Evolutionary conservation across 495 filamentous ascomycete genomes (phyloP), one percentile per base, ranked within the genome.

Genomic region (Bacidia rubella): DNA sequence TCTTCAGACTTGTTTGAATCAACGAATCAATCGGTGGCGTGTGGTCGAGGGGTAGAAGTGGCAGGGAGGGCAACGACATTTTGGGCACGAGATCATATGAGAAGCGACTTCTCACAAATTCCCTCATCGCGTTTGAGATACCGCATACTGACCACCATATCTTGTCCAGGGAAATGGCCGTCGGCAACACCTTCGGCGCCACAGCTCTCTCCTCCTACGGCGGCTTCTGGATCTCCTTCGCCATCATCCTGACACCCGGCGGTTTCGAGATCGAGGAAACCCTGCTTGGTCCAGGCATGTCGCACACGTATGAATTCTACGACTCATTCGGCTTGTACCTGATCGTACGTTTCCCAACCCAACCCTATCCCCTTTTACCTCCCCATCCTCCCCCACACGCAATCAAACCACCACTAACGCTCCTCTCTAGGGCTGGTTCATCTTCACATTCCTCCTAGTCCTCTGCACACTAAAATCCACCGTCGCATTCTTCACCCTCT

Each of bases 101-200:
- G n/a, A n/a, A n/a, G n/a, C n/a, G n/a, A n/a, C n/a, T n/a, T n/a
- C n/a, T n/a, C n/a, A n/a, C n/a, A n/a, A n/a, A n/a, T n/a, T n/a
- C n/a, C n/a, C n/a, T n/a, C n/a, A n/a, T n/a, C n/a, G n/a, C n/a
- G n/a, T n/a, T n/a, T n/a, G n/a, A n/a, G 32, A 39, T 39, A 10
- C 10, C 32, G 32, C 9, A n/a, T 39, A n/a, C 32, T 39, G 32
- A 39, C 32, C 32, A 39, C 32, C 9, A 39, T 39, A 39, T n/a
- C n/a, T 25, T 25, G 12, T 3, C 2, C 57, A 95, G 89, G 92
- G 92, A 96, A 78, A 95, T 95, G 88, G 92, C 90, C 52, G 80
- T 93, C 9, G 92, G 90, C 55, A 96, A 93, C 79, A 95, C 92
- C 40, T 98, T 98, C 56, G 92, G 88, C 81, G 92, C 90, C 51